Evolutionary conservation across 176 grass and related monocot genomes (phyloP), one percentile per base, ranked within the genome.

Genomic region (Echinochloa phyllopogon): DNA sequence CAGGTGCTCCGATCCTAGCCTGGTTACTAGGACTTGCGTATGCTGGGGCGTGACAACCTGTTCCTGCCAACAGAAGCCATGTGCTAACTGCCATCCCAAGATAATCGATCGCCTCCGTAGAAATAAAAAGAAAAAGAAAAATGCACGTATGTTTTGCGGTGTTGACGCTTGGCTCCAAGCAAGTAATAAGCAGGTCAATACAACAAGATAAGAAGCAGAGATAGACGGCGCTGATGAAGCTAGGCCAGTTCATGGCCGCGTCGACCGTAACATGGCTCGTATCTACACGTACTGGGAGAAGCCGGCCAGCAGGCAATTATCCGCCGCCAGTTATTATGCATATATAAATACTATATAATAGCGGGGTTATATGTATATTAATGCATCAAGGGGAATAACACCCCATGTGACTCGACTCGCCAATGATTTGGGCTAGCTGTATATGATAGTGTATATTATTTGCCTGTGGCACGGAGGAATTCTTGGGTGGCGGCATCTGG

Each of bases 31-130:
- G 45, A 73, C 6, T 77, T 75, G 60, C 39, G 13, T 75, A 43
- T 13, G 70, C 43, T 15, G 10, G 4, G 33, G 38, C 6, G 2
- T 84, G 75, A 80, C 87, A 80, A 60, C 82, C 76, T 88, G 86
- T 77, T 55, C 20, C 45, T 36, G 55, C 55, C n/a, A 43, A 27
- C 27, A 16, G 38, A 70, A 38, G 24, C 39, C 87, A 86, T 90
- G 78, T 90, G 72, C 88, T 62, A 89, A 43, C 88, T 56, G 76
- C 10, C 83, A n/a, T 39, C 78, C 47, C 64, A 55, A 45, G 23
- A 6, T 83, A 77, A 48, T 59, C 53, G 10, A n/a, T n/a, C n/a
- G n/a, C 3, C 4, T 33, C 39, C 23, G 15, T 6, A 55, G 27
- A 58, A 62, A n/a, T n/a, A n/a, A n/a, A n/a, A n/a, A n/a, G 39